Percentiles rank a stretch among this genome's conserved stretches.
Conservation (phyloP, 805 yeast species). For the Zygosaccharomyces siamensis region DNA sequence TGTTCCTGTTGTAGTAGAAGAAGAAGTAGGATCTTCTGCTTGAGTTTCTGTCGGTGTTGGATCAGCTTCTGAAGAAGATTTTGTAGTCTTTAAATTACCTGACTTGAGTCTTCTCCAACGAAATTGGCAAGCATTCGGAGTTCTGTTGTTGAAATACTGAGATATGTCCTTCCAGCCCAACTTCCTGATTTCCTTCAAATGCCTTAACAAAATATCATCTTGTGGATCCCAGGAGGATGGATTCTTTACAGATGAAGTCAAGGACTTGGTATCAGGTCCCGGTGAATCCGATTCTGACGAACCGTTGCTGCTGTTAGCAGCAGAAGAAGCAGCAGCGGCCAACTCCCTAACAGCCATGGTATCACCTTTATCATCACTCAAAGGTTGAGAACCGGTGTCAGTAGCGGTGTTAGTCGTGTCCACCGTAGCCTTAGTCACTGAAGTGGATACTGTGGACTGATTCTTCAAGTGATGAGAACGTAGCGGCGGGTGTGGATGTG, state of each 20-base stretch:
- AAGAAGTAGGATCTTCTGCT: neutral
- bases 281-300: conserved; percentile 2
- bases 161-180: conserved; percentile 90
- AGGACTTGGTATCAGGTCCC: conserved; percentile 2
- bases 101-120: conserved; percentile 73
- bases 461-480: conserved; percentile 23
- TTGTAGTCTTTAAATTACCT: conserved; percentile 38
- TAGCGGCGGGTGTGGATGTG: conserved; percentile 24
- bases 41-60: conserved; percentile 9
- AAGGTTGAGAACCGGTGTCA: neutral
- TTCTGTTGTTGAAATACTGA: conserved; percentile 68
- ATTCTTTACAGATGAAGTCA: conserved; percentile 20
- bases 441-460: conserved; percentile 16
- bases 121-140: conserved; percentile 86
- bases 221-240: conserved; percentile 75
- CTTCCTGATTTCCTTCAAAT: conserved; percentile 74
- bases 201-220: conserved; percentile 67
- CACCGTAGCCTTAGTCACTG: conserved; percentile 14
- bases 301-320: neutral
- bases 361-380: neutral
- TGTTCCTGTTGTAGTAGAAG: conserved; percentile 8
- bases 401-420: conserved; percentile 8
- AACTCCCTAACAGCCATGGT: conserved; percentile 1
- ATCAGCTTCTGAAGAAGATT: conserved; percentile 24
- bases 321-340: neutral